Conservation (phyloP, 2,329 filamentous ascomycete species). For the Diplodia sapinea region DNA sequence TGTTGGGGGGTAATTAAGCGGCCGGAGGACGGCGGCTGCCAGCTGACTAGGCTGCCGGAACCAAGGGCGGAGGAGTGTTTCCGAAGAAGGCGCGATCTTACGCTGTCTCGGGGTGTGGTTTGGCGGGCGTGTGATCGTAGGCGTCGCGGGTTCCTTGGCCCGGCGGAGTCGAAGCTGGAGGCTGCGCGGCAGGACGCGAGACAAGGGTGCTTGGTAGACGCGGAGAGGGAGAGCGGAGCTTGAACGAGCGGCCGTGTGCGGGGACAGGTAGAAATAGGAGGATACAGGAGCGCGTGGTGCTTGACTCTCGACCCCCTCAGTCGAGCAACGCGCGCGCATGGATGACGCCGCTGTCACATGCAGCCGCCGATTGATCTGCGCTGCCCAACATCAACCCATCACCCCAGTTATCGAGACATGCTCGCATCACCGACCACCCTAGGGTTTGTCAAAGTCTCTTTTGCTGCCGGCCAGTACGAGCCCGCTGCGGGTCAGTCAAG, state of each 20-base stretch:
- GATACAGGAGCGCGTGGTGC: constrained; percentile 21
- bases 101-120: constrained; percentile 10
- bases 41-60: background rate
- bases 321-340: constrained; percentile 5
- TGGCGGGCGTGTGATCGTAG: constrained; percentile 1
- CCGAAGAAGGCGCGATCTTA: constrained; percentile 14
- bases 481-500: background rate
- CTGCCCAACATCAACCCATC: constrained; percentile 13
- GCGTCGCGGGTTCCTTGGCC: constrained; percentile 5
- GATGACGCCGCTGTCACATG: constrained; percentile 28
- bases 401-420: constrained; percentile 6
- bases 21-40: background rate
- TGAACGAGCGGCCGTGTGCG: constrained; percentile 6
- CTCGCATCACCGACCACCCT: background rate
- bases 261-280: constrained; percentile 25
- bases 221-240: background rate
- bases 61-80: background rate
- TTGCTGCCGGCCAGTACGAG: no score
- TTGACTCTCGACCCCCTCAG: constrained; percentile 16
- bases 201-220: background rate
- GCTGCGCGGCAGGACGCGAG: background rate
- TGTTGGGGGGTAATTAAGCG: background rate
- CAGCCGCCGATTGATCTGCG: constrained; percentile 23
- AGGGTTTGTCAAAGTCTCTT: background rate
- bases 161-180: background rate